Evolutionary conservation across 495 filamentous ascomycete genomes (phyloP).

Genomic region (Trichoderma gamsii): DNA sequence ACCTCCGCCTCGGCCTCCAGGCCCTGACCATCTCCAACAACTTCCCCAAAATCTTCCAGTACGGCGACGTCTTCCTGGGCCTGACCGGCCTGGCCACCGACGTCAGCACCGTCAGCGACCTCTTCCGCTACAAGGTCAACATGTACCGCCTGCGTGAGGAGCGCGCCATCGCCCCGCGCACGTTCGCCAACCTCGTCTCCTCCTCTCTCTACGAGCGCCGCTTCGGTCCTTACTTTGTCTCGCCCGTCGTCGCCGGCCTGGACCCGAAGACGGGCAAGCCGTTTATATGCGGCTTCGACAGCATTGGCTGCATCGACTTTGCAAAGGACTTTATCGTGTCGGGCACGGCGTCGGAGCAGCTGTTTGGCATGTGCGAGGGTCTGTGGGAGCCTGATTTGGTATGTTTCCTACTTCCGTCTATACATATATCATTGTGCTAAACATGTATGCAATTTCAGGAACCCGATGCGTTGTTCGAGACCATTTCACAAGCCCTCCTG

Average conservation of each 20-base stretch:
- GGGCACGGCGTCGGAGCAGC: constrained; percentile 91
- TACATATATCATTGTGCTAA: background rate
- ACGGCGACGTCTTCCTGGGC: constrained; percentile 93
- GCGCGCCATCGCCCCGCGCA: constrained; percentile 86
- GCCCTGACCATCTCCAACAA: constrained; percentile 96
- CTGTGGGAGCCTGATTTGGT: constrained; percentile 97
- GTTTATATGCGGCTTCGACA: constrained; percentile 98
- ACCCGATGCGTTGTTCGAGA: constrained; percentile 95
- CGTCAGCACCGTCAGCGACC: constrained; percentile 87
- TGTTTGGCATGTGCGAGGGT: constrained; percentile 97
- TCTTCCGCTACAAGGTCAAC: constrained; percentile 99
- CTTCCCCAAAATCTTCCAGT: constrained; percentile 99
- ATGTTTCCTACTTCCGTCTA: constrained; percentile 28
- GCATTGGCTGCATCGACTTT: constrained; percentile 98
- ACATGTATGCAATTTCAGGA: constrained; percentile 39
- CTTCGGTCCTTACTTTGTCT: constrained; percentile 94
- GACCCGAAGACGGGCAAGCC: constrained; percentile 87
- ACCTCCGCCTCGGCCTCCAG: constrained; percentile 95
- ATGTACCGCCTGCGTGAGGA: constrained; percentile 99
- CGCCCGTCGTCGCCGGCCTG: constrained; percentile 87
- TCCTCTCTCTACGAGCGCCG: constrained; percentile 85
- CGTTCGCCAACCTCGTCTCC: constrained; percentile 92
- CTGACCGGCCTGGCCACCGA: constrained; percentile 95
- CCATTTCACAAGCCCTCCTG: constrained; percentile 91
- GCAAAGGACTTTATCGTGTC: constrained; percentile 98